These are phyloP conservation scores for Starmerella khaoyaiensis DNA, from an alignment of 805 yeast genomes.

Conservation along the genomic window DNA sequence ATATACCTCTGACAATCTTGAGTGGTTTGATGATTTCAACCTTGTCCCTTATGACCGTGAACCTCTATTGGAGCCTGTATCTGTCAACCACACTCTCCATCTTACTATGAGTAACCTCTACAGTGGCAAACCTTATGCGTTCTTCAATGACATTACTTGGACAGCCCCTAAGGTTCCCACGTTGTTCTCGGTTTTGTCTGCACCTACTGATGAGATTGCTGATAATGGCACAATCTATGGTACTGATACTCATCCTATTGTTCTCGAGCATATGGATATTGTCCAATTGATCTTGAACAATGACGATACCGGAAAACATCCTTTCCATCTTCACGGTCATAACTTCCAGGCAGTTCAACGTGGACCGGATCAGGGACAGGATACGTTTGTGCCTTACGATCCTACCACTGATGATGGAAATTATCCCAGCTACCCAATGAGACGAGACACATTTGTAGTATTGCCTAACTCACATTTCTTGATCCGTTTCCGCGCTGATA, in stretches of 20 bases:
- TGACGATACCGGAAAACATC: conserved; percentile 83
- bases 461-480: conserved; percentile 78
- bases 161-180: conserved; percentile 76
- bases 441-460: conserved; percentile 70
- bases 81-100: conserved; percentile 48
- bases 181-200: conserved; percentile 59
- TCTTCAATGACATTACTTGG: conserved; percentile 79
- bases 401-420: conserved; percentile 35
- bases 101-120: conserved; percentile 75
- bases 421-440: conserved; percentile 65
- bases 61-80: conserved; percentile 53
- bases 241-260: conserved; percentile 60
- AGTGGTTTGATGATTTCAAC: conserved; percentile 62
- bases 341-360: conserved; percentile 72
- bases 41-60: conserved; percentile 49
- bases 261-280: conserved; percentile 51
- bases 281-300: conserved; percentile 78
- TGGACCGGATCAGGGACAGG: conserved; percentile 40
- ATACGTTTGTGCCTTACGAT: conserved; percentile 45
- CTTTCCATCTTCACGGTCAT: conserved; percentile 96
- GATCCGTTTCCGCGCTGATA: conserved; percentile 76
- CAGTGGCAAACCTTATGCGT: conserved; percentile 89
- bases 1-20: conserved; percentile 34
- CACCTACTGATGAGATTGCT: conserved; percentile 39
- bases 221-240: conserved; percentile 60